Base-by-base conservation (phyloP, 495 filamentous ascomycete species). In the Penicillium parvum region DNA sequence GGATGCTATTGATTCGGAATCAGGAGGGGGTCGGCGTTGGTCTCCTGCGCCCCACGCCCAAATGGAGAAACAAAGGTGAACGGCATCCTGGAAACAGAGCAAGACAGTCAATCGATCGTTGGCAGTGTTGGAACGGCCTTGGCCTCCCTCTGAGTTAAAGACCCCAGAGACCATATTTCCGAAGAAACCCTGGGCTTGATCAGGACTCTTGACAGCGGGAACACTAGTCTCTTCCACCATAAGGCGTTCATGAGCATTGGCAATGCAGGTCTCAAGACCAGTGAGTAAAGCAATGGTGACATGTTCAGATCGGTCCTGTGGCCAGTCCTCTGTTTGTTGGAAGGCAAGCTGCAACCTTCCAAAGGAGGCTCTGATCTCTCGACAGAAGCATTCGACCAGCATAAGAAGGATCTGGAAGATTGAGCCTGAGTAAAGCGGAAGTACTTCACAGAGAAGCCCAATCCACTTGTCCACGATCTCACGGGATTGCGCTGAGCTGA, bases 91-190 rank as follows among this genome's bases (percentile, higher is more conserved):
- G 64, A 99, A 96, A 21, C 90, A 90, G n/a, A 99, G 74, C 7
- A 96, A 66, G 14, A 99, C 92, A 0, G 90, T 96, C 17, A 99
- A 73, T 27, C 91, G 74, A 49, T 91, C 90, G 55, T 97, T 99
- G n/a, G 89, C 90, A 10, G 86, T 84, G 11, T 81, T 77, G 32
- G 83, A 84, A 28, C 88, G 77, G 17, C 77, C 70, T 39, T 89
- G 89, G 3, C 74, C 82, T 5, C 81, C 73, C 40, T 97, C 91
- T 0, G 85, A 77, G 7, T 84, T 74, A 60, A 96, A 95, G 0
- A 96, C 87, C 0, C 90, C 90, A 1, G 90, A 92, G 1, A 95
- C 89, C 86, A 97, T 95, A 52, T 90, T 96, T 12, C 91, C 90
- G 55, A 98, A 96, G 63, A 97, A 95, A 32, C 90, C 86, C 55